Evolutionary conservation across 2,329 filamentous ascomycete species (phyloP).

Genomic region (Trichoderma breve): DNA sequence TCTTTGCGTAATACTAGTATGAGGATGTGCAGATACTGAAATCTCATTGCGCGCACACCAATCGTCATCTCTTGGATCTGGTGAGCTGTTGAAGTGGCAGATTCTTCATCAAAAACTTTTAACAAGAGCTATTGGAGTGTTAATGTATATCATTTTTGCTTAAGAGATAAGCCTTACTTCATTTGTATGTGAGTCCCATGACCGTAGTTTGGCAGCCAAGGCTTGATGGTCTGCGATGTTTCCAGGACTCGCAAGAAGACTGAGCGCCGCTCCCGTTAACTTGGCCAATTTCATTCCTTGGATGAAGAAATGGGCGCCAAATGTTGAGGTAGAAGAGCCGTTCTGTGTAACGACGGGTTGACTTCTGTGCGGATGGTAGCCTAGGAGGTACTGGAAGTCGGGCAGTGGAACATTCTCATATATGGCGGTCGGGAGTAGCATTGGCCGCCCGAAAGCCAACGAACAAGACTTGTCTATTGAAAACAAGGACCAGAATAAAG

Average conservation of each 20-base stretch:
- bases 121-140: neutral
- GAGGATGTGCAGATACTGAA: conserved; percentile 9
- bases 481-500: conserved; percentile 15
- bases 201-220: neutral
- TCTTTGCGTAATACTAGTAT: conserved; percentile 2
- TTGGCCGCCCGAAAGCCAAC: conserved; percentile 11
- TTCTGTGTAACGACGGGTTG: neutral
- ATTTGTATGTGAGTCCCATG: neutral
- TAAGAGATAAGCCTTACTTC: neutral
- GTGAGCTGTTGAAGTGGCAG: neutral
- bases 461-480: conserved; percentile 18
- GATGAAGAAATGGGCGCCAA: conserved; percentile 1
- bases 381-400: neutral
- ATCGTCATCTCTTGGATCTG: conserved; percentile 5
- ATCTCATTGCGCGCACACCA: neutral
- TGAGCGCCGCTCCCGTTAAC: neutral
- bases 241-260: neutral
- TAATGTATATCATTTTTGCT: neutral
- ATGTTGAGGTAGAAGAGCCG: neutral
- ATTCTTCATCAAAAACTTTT: neutral
- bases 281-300: neutral
- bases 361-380: neutral
- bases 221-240: no score
- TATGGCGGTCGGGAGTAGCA: neutral
- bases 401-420: neutral